Evolutionary conservation across 2,329 filamentous ascomycete genomes (phyloP), one percentile per base, ranked within the genome.

Genomic region (Aspergillus hiratsukae): DNA sequence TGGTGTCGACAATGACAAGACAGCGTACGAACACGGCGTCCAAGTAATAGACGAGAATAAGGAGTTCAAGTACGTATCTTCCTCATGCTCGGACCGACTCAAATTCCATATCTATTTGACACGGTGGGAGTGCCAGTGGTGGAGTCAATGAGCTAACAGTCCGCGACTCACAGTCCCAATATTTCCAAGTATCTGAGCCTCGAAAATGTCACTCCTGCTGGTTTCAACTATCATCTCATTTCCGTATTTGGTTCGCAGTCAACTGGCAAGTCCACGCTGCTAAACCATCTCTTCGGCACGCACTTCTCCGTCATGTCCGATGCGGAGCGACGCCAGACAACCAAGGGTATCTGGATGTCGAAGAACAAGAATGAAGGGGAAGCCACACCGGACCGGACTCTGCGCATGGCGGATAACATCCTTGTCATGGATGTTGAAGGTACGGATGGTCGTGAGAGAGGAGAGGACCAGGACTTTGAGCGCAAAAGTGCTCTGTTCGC

Each of bases 371-470:
- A 64, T 75, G 78, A 52, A 75, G 76, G 62, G 73, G 78, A 56
- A 61, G 67, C 56, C 21, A 58, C 64, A 3, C 10, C 23, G 5
- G 58, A 55, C 52, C 79, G 76, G 55, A 76, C 74, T 50, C 76
- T 77, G 62, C 80, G 80, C 62, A 97, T 97, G 91, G 92, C 93
- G 54, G 91, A 96, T 68, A 99, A 99, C 75, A 97, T 99, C 67
- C 80, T 99, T 61, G 94, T 99, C 66, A 99, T 99, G 94, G 94
- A 99, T 71, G 94, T 99, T 46, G 94, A 99, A 76, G 94, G 94
- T 64, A 97, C 94, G 10, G 94, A 99, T 73, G 94, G 94, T 52
- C 86, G 94, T 64, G 94, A 99, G 78, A 84, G 94, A 64, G 94
- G 94, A 62, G 94, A 99, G 75, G 94, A 99, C 72, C 94, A 99